Evolutionary conservation across 352 stramenopile species (phyloP), one percentile per base, ranked within the genome.

Genomic region (Globisporangium iwayamae): DNA sequence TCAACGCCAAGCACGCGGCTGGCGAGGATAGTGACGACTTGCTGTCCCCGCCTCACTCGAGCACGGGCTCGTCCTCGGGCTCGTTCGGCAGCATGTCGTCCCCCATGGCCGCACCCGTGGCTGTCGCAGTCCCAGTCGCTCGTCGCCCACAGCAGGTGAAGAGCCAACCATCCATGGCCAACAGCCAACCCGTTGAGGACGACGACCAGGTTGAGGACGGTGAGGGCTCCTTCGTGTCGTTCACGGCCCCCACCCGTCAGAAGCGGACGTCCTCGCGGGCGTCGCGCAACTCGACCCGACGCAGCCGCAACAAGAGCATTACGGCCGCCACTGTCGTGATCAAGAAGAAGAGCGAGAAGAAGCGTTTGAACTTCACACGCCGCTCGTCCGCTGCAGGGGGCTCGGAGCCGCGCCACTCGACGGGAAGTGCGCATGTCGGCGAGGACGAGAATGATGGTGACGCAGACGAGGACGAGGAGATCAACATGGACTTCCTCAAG

Each of bases 401-500:
- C 9, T 54, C 55, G 7, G 7, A 41, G 28, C 32, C 20, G 43
- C 66, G 67, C 7, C 65, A 64, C 20, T 78, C 65, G 30, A 65
- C 70, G 46, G 66, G 75, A 57, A 56, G 32, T 56, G 57, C 56
- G 16, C 65, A 70, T 20, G 25, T 28, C 25, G 73, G 71, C 43
- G 68, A 78, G 51, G 68, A 62, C 22, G 48, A 65, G 16, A 69
- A 81, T 6, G 73, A 78, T n/a, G 67, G 66, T 0, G 71, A 83
- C 11, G 73, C 83, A 11, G 78, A 87, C 4, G 78, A 85, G 20
- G 72, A 87, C 47, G 74, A 75, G 11, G 78, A 74, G 55, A 69
- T 94, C 55, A 93, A 94, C 78, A 76, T 94, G 74, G 83, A 93
- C 73, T 94, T 94, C 66, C 73, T 94, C 69, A 75, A 75, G 48